phyloP scores from a whole-genome alignment of 2,329 filamentous ascomycete species.

The Sporothrix variecibatus region DNA sequence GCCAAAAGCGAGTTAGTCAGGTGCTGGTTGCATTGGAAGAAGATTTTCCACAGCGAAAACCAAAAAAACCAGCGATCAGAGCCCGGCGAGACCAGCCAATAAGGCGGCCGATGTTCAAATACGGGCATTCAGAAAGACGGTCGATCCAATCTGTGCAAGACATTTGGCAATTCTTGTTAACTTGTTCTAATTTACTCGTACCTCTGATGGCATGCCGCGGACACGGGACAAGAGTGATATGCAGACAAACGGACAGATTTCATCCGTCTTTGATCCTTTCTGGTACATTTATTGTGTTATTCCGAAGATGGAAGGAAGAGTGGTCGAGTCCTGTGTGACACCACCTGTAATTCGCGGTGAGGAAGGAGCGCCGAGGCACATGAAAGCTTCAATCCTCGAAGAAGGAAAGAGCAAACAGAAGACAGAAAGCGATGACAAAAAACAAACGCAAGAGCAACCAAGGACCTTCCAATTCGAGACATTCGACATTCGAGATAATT shows the following conservation, averaged over 20 bases:
- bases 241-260: not conserved
- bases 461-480: not conserved
- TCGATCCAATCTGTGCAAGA: not conserved
- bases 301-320: not conserved
- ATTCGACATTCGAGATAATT: not conserved
- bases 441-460: not conserved
- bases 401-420: not conserved
- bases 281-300: not conserved
- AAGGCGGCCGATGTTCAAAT: constrained; percentile 12
- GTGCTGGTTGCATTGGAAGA: not conserved
- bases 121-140: not conserved
- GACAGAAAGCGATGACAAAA: not conserved
- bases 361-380: not conserved
- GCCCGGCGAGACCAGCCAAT: constrained; percentile 16
- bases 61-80: not conserved
- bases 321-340: not conserved
- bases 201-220: not conserved
- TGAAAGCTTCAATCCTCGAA: not conserved
- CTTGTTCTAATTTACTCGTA: constrained; percentile 3
- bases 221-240: not conserved
- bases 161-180: constrained; percentile 7
- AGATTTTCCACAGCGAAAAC: not conserved
- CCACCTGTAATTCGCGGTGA: not conserved
- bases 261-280: not conserved
- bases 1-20: not conserved